Percentiles rank a stretch among this genome's conserved stretches.
Evolutionary conservation across 305 asterid species (phyloP).

Genomic region (Withania somnifera): DNA sequence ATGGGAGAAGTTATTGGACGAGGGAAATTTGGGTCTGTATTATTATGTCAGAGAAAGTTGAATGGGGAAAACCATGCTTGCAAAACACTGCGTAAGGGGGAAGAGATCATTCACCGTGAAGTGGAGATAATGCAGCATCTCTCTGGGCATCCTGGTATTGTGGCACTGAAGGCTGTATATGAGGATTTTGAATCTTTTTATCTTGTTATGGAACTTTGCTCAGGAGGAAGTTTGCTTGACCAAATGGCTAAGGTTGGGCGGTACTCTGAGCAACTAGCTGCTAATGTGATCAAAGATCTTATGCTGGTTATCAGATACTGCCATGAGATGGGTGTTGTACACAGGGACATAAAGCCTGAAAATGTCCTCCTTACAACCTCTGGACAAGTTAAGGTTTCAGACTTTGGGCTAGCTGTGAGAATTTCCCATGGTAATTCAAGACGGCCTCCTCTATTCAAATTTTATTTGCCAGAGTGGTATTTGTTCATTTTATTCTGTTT

Average conservation of each 20-base stretch:
- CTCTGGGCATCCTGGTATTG: constrained; percentile 79
- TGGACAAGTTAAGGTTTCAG: constrained; percentile 77
- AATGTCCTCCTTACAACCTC: constrained; percentile 60
- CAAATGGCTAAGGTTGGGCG: constrained; percentile 63
- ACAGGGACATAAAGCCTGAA: constrained; percentile 80
- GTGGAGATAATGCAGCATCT: constrained; percentile 95
- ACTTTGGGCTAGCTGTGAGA: constrained; percentile 70
- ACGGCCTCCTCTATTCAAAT: background rate
- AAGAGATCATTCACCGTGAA: constrained; percentile 82
- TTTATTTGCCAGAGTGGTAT: background rate
- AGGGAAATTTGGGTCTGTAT: constrained; percentile 76
- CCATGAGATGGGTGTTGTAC: constrained; percentile 94
- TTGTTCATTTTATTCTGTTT: background rate
- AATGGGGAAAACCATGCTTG: constrained; percentile 76
- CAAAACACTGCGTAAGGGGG: constrained; percentile 64
- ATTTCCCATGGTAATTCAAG: constrained; percentile 53
- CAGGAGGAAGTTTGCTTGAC: constrained; percentile 83
- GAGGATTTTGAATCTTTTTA: constrained; percentile 66
- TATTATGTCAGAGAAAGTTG: constrained; percentile 47
- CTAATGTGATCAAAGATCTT: constrained; percentile 62
- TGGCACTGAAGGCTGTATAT: constrained; percentile 67
- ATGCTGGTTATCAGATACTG: constrained; percentile 72
- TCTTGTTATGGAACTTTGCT: constrained; percentile 83
- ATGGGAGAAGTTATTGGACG: constrained; percentile 46
- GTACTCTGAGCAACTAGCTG: constrained; percentile 60